Evolutionary conservation across 352 stramenopile genomes (phyloP).

Genomic region (Globisporangium splendens): DNA sequence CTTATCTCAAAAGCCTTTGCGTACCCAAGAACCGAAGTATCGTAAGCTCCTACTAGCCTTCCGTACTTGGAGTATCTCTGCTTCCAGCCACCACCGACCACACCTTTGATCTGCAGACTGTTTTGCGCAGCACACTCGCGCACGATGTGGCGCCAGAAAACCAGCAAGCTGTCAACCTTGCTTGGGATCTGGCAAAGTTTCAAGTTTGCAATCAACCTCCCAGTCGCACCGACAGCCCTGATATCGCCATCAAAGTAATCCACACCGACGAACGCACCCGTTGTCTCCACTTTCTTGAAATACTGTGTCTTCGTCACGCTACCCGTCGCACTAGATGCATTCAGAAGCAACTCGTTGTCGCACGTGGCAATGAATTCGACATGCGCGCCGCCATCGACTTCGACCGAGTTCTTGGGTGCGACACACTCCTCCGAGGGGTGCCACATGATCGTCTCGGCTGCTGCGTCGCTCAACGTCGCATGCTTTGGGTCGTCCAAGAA

Average conservation of each 20-base stretch:
- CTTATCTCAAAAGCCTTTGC: constrained; percentile 24
- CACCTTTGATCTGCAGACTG: constrained; percentile 15
- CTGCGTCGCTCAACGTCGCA: constrained; percentile 15
- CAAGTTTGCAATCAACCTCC: constrained; percentile 11
- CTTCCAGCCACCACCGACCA: constrained; percentile 26
- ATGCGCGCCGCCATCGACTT: constrained; percentile 28
- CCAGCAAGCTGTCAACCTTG: constrained; percentile 15
- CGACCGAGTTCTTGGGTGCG: constrained; percentile 16
- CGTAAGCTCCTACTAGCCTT: constrained; percentile 3
- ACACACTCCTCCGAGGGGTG: constrained; percentile 21
- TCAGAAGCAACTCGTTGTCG: constrained; percentile 15
- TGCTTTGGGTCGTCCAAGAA: constrained; percentile 21
- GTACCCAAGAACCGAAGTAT: constrained; percentile 21
- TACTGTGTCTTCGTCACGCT: constrained; percentile 24
- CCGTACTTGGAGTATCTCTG: constrained; percentile 18
- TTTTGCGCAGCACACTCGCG: constrained; percentile 21
- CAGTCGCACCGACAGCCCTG: constrained; percentile 15
- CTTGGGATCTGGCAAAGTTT: constrained; percentile 21
- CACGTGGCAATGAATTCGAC: constrained; percentile 23
- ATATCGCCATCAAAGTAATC: constrained; percentile 17
- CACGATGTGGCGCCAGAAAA: constrained; percentile 4
- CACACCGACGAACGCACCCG: constrained; percentile 19
- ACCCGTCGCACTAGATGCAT: constrained; percentile 13
- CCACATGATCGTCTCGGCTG: constrained; percentile 18
- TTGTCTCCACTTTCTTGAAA: constrained; percentile 21